Percentiles rank a stretch among this genome's conserved stretches.
Evolutionary conservation across 768 basidiomycete genomes (phyloP).

Genomic region (Phanerochaete sordida): DNA sequence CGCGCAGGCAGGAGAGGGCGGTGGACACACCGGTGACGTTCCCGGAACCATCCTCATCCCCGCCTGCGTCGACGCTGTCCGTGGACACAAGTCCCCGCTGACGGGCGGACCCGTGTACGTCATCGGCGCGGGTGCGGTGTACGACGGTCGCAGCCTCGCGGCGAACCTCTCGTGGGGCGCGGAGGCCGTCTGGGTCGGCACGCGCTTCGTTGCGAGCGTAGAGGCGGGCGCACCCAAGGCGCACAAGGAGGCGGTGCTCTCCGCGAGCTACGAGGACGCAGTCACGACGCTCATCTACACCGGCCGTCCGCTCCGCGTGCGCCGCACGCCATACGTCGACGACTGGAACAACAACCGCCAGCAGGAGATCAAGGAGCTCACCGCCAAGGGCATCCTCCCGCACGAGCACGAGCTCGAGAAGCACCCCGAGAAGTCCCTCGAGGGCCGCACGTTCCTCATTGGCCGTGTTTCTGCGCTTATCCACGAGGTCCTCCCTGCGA

Average conservation of each 20-base stretch:
- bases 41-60: conserved; percentile 87
- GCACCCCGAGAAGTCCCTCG: conserved; percentile 76
- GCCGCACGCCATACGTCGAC: conserved; percentile 79
- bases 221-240: conserved; percentile 81
- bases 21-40: conserved; percentile 70
- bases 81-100: conserved; percentile 71
- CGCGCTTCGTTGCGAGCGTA: conserved; percentile 75
- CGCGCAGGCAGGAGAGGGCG: conserved; percentile 58
- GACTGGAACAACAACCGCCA: conserved; percentile 82
- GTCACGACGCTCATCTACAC: conserved; percentile 86
- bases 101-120: conserved; percentile 85
- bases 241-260: conserved; percentile 78
- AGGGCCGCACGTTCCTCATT: conserved; percentile 74
- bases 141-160: conserved; percentile 83
- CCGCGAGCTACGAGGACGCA: conserved; percentile 73
- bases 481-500: conserved; percentile 75
- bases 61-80: conserved; percentile 82
- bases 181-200: conserved; percentile 68
- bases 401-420: conserved; percentile 65
- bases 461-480: conserved; percentile 77
- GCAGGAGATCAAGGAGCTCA: conserved; percentile 79
- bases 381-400: conserved; percentile 81
- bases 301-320: conserved; percentile 84
- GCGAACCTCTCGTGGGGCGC: conserved; percentile 90
- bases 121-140: conserved; percentile 88